phyloP scores from a whole-genome alignment of 2,329 filamentous ascomycete genomes.

The Neocatenulostroma microsporum region DNA sequence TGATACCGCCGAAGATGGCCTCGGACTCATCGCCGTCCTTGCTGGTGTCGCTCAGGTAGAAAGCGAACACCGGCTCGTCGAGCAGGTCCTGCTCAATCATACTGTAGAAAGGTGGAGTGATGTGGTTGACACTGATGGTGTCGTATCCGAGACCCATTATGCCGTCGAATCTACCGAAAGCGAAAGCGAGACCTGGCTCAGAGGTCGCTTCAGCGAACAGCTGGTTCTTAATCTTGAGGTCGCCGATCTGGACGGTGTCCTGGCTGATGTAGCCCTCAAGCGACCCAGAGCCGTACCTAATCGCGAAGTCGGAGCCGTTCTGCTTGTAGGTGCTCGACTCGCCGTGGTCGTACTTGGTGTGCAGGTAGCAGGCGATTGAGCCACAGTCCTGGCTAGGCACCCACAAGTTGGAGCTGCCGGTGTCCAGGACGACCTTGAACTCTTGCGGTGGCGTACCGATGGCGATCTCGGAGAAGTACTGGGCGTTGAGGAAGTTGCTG shows the following conservation, averaged over 20 bases:
- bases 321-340: conserved; percentile 84
- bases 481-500: conserved; percentile 96
- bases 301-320: conserved; percentile 89
- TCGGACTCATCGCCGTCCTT: conserved; percentile 68
- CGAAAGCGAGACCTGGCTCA: conserved; percentile 94
- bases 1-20: conserved; percentile 81
- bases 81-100: conserved; percentile 84
- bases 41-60: conserved; percentile 78
- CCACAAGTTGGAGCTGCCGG: conserved; percentile 98
- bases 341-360: conserved; percentile 91
- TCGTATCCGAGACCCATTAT: conserved; percentile 93
- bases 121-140: conserved; percentile 92
- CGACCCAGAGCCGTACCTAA: conserved; percentile 90
- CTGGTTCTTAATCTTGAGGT: conserved; percentile 79
- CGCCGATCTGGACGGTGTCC: conserved; percentile 79
- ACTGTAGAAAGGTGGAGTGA: conserved; percentile 92
- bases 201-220: conserved; percentile 93
- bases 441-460: conserved; percentile 85
- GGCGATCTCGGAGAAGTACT: conserved; percentile 97
- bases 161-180: conserved; percentile 94
- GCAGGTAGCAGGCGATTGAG: conserved; percentile 96
- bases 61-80: conserved; percentile 89
- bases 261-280: conserved; percentile 89
- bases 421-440: conserved; percentile 99
- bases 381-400: conserved; percentile 83